A percentile compares a stretch with the other conserved stretches of the same genome.
These are phyloP conservation scores for Sporobolomyces pararoseus DNA, from an alignment of 768 basidiomycete species.

Conservation along the genomic window DNA sequence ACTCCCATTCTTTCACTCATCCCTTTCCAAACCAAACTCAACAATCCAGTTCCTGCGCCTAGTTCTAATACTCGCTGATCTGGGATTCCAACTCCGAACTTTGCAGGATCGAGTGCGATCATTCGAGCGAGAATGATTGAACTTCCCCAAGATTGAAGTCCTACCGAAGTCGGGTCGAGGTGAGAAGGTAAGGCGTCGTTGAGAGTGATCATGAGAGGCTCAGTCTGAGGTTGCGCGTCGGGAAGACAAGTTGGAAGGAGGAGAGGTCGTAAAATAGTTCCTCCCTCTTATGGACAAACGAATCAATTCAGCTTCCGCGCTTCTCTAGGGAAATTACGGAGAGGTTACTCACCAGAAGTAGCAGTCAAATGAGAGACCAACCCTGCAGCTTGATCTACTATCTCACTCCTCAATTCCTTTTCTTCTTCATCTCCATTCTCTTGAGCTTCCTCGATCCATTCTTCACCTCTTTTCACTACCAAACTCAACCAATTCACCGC, in stretches of 20 bases:
- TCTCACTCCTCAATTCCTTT: not conserved
- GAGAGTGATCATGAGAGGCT: conserved; percentile 49
- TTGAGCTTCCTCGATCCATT: conserved; percentile 20
- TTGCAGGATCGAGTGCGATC: conserved; percentile 56
- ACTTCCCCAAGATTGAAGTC: conserved; percentile 80
- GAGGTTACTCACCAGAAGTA: conserved; percentile 24
- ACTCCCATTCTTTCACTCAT: conserved; percentile 32
- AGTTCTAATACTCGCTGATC: conserved; percentile 64
- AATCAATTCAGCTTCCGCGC: too few species aligned
- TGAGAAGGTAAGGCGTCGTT: conserved; percentile 67
- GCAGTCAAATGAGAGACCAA: conserved; percentile 27
- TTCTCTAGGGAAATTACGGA: too few species aligned
- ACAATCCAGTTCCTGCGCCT: conserved; percentile 76
- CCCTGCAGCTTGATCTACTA: conserved; percentile 29
- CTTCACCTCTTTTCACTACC: conserved; percentile 24
- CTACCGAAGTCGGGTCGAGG: conserved; percentile 56
- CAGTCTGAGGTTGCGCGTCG: conserved; percentile 14
- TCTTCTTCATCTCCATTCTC: conserved; percentile 7
- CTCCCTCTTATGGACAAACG: conserved; percentile 8
- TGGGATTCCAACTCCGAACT: conserved; percentile 48
- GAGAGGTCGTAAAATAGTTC: conserved; percentile 34
- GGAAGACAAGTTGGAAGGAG: conserved; percentile 36
- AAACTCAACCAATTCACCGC: conserved; percentile 28
- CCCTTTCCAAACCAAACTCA: conserved; percentile 58
- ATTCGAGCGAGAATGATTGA: conserved; percentile 66